A percentile compares a stretch with the other conserved stretches of the same genome.
Conservation (phyloP, 1,139 yeast genomes). For the Barnettozyma hawaiiensis region DNA sequence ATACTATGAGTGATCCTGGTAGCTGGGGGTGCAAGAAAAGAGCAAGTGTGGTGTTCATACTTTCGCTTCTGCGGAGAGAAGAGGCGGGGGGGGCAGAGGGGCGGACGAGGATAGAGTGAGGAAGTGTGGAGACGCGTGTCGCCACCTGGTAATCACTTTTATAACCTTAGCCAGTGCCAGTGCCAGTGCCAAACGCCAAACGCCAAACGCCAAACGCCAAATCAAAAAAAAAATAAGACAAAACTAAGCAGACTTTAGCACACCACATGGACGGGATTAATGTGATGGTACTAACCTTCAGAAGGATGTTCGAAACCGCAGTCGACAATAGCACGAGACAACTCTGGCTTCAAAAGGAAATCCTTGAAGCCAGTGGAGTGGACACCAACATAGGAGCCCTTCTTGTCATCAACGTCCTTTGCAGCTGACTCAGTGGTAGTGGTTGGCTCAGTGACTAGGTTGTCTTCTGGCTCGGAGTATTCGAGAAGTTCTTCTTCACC, state of each 20-base stretch:
- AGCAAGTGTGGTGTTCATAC: too few relatives aligned
- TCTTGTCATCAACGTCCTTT: slow-evolving; percentile 65
- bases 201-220: too few relatives aligned
- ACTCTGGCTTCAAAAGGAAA: slow-evolving; percentile 91
- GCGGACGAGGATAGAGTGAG: too few relatives aligned
- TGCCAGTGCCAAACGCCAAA: too few relatives aligned
- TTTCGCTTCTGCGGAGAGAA: too few relatives aligned
- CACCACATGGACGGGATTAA: background rate
- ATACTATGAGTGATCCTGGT: background rate
- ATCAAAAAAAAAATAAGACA: too few relatives aligned
- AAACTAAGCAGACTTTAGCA: background rate
- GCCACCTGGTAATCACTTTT: too few relatives aligned
- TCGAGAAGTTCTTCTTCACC: slow-evolving; percentile 99
- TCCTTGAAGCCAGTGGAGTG: slow-evolving; percentile 99
- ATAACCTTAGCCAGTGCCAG: background rate
- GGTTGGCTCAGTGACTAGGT: slow-evolving; percentile 64
- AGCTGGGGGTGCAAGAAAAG: background rate
- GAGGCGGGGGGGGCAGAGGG: too few relatives aligned
- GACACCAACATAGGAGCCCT: slow-evolving; percentile 96
- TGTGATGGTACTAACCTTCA: slow-evolving; percentile 64
- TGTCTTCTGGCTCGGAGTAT: slow-evolving; percentile 97
- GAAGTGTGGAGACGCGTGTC: too few relatives aligned
- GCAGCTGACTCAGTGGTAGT: slow-evolving; percentile 37
- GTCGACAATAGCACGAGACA: slow-evolving; percentile 95
- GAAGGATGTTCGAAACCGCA: slow-evolving; percentile 99